Percentiles rank a stretch among this genome's conserved stretches.
phyloP scores from a whole-genome alignment of 139 green algal genomes.

The Penium margaritaceum region DNA sequence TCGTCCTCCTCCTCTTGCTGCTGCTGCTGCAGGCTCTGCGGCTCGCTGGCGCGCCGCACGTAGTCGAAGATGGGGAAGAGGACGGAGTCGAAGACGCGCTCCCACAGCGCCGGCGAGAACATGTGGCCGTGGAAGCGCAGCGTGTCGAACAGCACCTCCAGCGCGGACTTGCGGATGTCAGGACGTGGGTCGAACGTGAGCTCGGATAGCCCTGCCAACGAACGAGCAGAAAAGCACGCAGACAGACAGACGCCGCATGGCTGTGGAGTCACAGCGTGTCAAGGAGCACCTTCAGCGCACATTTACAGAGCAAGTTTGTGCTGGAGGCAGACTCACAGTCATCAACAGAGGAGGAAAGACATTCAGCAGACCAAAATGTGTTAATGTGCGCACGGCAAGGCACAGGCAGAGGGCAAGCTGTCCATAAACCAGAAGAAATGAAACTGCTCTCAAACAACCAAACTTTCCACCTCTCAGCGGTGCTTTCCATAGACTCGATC shows the following conservation, averaged over 20 bases:
- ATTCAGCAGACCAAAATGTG: too few relatives aligned
- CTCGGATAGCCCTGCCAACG: conserved; percentile 73
- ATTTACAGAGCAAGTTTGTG: too few relatives aligned
- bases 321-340: too few relatives aligned
- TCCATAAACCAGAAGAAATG: too few relatives aligned
- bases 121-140: conserved; percentile 82
- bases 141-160: conserved; percentile 83
- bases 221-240: not conserved
- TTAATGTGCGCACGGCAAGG: too few relatives aligned
- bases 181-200: conserved; percentile 88
- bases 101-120: conserved; percentile 87
- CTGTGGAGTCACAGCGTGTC: conserved; percentile 90
- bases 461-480: too few relatives aligned
- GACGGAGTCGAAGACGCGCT: conserved; percentile 84
- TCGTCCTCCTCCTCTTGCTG: not conserved
- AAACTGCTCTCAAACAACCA: too few relatives aligned
- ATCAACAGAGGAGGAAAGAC: too few relatives aligned
- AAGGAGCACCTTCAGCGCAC: conserved; percentile 69
- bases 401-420: too few relatives aligned
- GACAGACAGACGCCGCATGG: conserved; percentile 84
- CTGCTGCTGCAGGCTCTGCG: not conserved
- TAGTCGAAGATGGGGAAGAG: conserved; percentile 97
- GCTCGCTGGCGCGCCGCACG: conserved; percentile 61
- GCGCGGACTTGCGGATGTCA: conserved; percentile 67
- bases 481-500: too few relatives aligned